Evolutionary conservation across 257 asterid species (phyloP).

Genomic region (Craterostigma plantagineum): DNA sequence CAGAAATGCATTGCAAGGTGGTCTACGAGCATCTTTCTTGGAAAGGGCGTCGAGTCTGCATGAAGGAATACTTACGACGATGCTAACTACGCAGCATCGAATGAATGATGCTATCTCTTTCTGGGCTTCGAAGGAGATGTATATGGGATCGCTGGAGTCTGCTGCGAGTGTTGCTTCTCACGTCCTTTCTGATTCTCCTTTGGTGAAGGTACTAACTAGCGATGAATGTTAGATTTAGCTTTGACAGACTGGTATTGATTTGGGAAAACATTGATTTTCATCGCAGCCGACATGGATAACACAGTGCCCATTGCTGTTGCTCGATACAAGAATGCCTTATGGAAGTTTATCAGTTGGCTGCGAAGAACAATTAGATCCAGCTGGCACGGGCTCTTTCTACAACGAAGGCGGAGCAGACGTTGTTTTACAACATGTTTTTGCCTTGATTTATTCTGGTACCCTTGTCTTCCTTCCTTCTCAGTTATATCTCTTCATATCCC

Average conservation of each 20-base stretch:
- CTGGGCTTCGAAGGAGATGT: conserved; percentile 99
- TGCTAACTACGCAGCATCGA: conserved; percentile 54
- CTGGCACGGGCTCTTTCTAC: conserved; percentile 96
- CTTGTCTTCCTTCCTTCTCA: conserved; percentile 1
- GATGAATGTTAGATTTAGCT: no score
- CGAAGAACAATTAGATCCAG: conserved; percentile 87
- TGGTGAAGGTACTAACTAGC: conserved; percentile 44
- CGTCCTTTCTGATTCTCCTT: conserved; percentile 84
- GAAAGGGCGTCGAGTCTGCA: conserved; percentile 71
- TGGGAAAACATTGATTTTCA: background rate
- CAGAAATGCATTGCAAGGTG: conserved; percentile 84
- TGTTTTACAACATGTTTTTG: conserved; percentile 59
- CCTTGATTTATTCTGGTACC: conserved; percentile 78
- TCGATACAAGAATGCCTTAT: conserved; percentile 86
- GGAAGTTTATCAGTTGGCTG: conserved; percentile 91
- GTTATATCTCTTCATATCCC: background rate
- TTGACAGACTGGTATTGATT: background rate
- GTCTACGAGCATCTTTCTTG: conserved; percentile 67
- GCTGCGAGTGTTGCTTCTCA: conserved; percentile 60
- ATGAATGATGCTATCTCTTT: conserved; percentile 86
- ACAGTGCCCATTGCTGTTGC: conserved; percentile 83
- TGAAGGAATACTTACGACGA: conserved; percentile 48
- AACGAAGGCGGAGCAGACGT: conserved; percentile 91
- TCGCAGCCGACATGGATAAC: conserved; percentile 87
- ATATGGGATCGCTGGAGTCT: conserved; percentile 54